phyloP scores from a whole-genome alignment of 2,329 filamentous ascomycete species.

The Thelonectria discophora region DNA sequence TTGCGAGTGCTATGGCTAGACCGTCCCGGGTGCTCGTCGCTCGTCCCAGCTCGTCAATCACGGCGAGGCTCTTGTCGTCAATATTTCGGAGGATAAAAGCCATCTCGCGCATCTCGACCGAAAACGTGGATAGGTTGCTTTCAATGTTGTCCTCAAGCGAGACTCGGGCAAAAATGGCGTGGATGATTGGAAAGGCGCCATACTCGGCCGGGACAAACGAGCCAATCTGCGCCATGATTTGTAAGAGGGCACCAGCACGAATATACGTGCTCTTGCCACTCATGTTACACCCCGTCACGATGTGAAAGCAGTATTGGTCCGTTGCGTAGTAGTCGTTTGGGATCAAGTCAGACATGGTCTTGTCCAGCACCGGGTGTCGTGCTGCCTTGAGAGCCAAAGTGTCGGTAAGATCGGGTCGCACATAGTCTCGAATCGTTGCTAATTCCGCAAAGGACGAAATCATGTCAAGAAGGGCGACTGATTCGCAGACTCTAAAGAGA shows the following conservation, averaged over 20 bases:
- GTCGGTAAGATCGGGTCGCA: constrained; percentile 73
- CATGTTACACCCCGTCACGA: constrained; percentile 98
- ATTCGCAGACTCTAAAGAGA: constrained; percentile 86
- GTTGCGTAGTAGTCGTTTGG: constrained; percentile 92
- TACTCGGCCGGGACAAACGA: constrained; percentile 89
- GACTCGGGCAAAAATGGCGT: constrained; percentile 86
- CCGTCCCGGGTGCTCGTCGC: constrained; percentile 92
- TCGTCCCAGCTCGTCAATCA: constrained; percentile 91
- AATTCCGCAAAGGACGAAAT: constrained; percentile 79
- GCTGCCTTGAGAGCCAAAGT: constrained; percentile 77
- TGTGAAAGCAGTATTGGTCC: constrained; percentile 83
- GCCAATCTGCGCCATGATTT: constrained; percentile 94
- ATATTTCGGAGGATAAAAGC: constrained; percentile 91
- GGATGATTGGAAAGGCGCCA: constrained; percentile 80
- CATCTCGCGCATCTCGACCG: constrained; percentile 94
- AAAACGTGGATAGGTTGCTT: constrained; percentile 92
- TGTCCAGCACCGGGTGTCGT: constrained; percentile 82
- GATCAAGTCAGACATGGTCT: constrained; percentile 75
- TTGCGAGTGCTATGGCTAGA: constrained; percentile 86
- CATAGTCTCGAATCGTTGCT: constrained; percentile 67
- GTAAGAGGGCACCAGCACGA: constrained; percentile 80
- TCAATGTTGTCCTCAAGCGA: constrained; percentile 89
- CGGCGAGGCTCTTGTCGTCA: constrained; percentile 76
- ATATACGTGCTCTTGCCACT: constrained; percentile 98
- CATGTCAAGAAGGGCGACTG: constrained; percentile 89